Evolutionary conservation across 2,329 filamentous ascomycete genomes (phyloP), one percentile per base, ranked within the genome.

Genomic region (Canariomyces notabilis): DNA sequence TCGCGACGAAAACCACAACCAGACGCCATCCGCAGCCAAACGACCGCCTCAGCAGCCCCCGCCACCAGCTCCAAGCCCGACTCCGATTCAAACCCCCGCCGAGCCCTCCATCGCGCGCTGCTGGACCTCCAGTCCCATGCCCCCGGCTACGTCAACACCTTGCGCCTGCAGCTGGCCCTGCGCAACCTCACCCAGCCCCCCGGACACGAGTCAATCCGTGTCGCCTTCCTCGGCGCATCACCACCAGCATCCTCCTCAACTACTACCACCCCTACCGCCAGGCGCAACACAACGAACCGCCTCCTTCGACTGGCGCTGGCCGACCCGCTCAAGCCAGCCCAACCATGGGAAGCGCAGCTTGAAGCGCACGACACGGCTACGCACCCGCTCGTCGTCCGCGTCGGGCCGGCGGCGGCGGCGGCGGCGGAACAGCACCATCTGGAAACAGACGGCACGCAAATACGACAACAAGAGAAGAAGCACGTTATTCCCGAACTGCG

Each of bases 291-390:
- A 11, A 82, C 83, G 3, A 80, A 79, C 59, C 73, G 75, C 49
- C 71, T 96, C 7, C 74, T 89, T 37, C 77, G 82, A 34, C 69
- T 90, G 29, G 66, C 89, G 11, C 69, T 89, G 2, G 82, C 83
- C 2, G 86, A 90, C 63, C 84, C 86, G 4, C 65, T 90, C 53
- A 73, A 73, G 31, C 66, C 75, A 5, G 74, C 79, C 53, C 74
- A 80, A 53, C 64, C 72, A 20, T 90, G 86, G 86, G 86, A 90
- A 64, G 69, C 70, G 58, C 69, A 80, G 48, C 62, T 89, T 49
- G 72, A 76, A 11, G 60, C 62, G 11, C 71, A 76, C 50, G 72
- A 77, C 53, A 63, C 37, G 0, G 26, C 70, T 21, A 63, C 67
- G 22, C 72, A 72, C 50, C 83, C 84, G 2, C 64, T 89, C 46